These are phyloP conservation scores for Lentinula edodes DNA, from an alignment of 768 basidiomycete genomes.

Conservation along the genomic window DNA sequence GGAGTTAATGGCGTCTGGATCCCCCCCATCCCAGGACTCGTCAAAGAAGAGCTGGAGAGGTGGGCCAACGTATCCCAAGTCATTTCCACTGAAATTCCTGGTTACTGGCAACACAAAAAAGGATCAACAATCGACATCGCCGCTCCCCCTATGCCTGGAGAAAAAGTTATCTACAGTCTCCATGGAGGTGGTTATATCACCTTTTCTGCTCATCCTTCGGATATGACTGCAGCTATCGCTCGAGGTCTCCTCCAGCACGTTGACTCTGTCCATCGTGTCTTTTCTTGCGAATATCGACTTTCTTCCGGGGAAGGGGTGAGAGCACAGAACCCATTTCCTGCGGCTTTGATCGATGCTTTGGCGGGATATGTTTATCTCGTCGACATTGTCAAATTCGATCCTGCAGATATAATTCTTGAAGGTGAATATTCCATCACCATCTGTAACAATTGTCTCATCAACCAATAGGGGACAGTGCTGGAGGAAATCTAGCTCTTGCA, in stretches of 20 bases:
- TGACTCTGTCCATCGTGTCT: constrained; percentile 38
- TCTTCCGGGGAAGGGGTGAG: constrained; percentile 38
- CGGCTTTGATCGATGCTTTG: constrained; percentile 68
- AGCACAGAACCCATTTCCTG: constrained; percentile 59
- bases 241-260: constrained; percentile 42
- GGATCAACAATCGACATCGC: constrained; percentile 28
- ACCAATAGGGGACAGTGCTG: constrained; percentile 58
- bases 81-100: constrained; percentile 39
- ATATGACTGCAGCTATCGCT: constrained; percentile 37
- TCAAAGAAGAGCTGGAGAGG: constrained; percentile 36
- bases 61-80: constrained; percentile 37
- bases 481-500: constrained; percentile 65
- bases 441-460: neutral
- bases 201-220: constrained; percentile 53
- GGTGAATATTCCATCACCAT: constrained; percentile 17
- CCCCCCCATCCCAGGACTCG: constrained; percentile 32
- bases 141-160: constrained; percentile 36
- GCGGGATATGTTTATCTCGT: constrained; percentile 72
- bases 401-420: constrained; percentile 57
- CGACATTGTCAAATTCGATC: constrained; percentile 46
- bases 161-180: constrained; percentile 53
- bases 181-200: constrained; percentile 59
- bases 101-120: constrained; percentile 50
- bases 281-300: constrained; percentile 71
- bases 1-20: constrained; percentile 47